Evolutionary conservation across 768 basidiomycete species (phyloP).

Genomic region (Botryobasidium botryosum): DNA sequence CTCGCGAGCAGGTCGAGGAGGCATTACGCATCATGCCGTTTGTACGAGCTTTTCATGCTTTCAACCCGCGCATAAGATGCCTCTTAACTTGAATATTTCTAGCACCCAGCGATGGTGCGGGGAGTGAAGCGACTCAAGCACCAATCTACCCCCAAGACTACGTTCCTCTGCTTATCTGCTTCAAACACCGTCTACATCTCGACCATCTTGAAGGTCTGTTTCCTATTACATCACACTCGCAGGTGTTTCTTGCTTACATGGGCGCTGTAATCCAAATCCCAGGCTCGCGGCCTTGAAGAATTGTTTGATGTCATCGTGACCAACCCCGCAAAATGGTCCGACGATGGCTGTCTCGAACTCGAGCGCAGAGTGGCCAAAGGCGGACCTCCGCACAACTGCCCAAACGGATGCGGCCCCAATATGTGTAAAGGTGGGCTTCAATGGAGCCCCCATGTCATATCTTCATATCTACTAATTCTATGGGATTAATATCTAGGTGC

Average conservation of each 20-base stretch:
- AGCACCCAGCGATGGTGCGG: slow-evolving; percentile 96
- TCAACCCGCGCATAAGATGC: not conserved
- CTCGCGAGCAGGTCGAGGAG: slow-evolving; percentile 54
- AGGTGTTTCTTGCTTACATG: too few species aligned
- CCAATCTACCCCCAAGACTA: slow-evolving; percentile 41
- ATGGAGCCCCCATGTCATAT: not conserved
- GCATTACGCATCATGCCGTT: slow-evolving; percentile 74
- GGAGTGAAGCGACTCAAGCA: slow-evolving; percentile 66
- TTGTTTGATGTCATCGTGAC: slow-evolving; percentile 78
- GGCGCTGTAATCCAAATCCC: too few species aligned
- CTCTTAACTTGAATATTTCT: not conserved
- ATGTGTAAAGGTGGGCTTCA: slow-evolving; percentile 79
- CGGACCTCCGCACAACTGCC: slow-evolving; percentile 68
- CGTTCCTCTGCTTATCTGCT: slow-evolving; percentile 85
- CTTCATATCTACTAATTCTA: not conserved
- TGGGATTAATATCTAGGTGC: slow-evolving; percentile 38
- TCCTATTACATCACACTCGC: too few species aligned
- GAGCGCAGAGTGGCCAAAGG: slow-evolving; percentile 56
- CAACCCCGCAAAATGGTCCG: slow-evolving; percentile 77
- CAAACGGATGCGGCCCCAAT: slow-evolving; percentile 80
- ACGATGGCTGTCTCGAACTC: slow-evolving; percentile 52
- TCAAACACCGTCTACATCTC: slow-evolving; percentile 84
- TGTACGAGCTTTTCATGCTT: slow-evolving; percentile 30
- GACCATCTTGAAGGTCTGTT: slow-evolving; percentile 63
- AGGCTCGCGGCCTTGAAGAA: slow-evolving; percentile 58